Conservation (phyloP, 2,329 filamentous ascomycete species). For the Aspergillus sp. region DNA sequence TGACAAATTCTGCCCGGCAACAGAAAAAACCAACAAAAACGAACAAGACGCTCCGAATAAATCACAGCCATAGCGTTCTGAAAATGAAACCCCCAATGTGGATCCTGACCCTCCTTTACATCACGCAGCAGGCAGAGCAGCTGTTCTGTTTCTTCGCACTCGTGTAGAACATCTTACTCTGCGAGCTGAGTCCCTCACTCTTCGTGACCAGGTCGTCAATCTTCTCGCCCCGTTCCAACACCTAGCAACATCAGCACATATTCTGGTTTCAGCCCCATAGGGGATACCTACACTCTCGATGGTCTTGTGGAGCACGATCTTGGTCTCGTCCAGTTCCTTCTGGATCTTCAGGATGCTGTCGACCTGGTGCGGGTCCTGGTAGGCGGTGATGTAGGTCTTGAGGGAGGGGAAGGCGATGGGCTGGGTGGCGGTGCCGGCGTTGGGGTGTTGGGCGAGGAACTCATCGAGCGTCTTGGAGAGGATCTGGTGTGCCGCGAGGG, state of each 20-base stretch:
- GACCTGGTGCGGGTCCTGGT: conserved; percentile 84
- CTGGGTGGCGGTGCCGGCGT: conserved; percentile 46
- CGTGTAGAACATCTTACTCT: conserved; percentile 98
- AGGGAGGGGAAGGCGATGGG: conserved; percentile 66
- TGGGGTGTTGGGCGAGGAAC: conserved; percentile 74
- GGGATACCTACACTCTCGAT: conserved; percentile 60
- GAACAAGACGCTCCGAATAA: conserved; percentile 7
- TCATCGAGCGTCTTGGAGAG: conserved; percentile 86
- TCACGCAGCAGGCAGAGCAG: conserved; percentile 60
- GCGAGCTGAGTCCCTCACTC: conserved; percentile 82
- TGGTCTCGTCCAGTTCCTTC: conserved; percentile 94
- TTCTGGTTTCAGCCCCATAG: neutral
- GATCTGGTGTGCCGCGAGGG: conserved; percentile 79
- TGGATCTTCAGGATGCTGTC: conserved; percentile 96
- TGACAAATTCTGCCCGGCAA: neutral
- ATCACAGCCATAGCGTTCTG: neutral
- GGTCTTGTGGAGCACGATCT: conserved; percentile 95
- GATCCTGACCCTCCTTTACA: conserved; percentile 27
- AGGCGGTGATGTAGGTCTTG: conserved; percentile 73
- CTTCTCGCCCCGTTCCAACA: conserved; percentile 88
- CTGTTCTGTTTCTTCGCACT: conserved; percentile 72
- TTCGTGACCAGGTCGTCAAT: conserved; percentile 92
- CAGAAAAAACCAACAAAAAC: neutral
- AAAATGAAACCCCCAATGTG: neutral
- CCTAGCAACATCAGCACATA: conserved; percentile 15